Conservation (phyloP, 768 basidiomycete genomes). For the Mrakia hoshinonis region DNA sequence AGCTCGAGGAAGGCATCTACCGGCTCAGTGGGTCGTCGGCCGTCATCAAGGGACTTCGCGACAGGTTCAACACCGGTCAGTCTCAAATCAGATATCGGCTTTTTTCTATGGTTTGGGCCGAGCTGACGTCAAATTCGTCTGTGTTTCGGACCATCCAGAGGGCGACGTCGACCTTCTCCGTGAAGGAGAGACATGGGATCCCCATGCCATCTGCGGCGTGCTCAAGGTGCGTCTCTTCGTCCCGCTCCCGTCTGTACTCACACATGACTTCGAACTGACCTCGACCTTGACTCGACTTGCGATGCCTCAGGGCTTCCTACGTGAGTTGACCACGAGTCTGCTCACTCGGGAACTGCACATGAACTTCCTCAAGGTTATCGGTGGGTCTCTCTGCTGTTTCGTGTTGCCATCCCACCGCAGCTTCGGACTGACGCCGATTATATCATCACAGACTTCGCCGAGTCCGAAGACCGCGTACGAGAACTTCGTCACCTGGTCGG, state of each 20-base stretch:
- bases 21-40: conserved; percentile 53
- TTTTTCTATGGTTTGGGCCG: not conserved
- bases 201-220: conserved; percentile 91
- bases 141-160: conserved; percentile 48
- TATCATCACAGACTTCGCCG: conserved; percentile 61
- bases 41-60: conserved; percentile 85
- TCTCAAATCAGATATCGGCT: not conserved
- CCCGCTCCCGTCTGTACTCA: not conserved
- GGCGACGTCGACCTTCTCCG: conserved; percentile 87
- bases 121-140: not conserved
- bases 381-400: conserved; percentile 47
- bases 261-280: no score
- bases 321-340: conserved; percentile 86
- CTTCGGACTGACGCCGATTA: not conserved
- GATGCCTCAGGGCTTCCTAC: conserved; percentile 50
- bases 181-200: conserved; percentile 90
- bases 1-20: conserved; percentile 96
- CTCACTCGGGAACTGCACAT: conserved; percentile 86
- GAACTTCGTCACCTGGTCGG: conserved; percentile 82
- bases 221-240: conserved; percentile 50
- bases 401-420: conserved; percentile 12
- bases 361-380: conserved; percentile 83
- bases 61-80: conserved; percentile 82
- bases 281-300: no score
- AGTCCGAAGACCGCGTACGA: conserved; percentile 74